These are phyloP conservation scores for Arachis stenosperma DNA, from an alignment of 306 rosid species.

Conservation along the genomic window DNA sequence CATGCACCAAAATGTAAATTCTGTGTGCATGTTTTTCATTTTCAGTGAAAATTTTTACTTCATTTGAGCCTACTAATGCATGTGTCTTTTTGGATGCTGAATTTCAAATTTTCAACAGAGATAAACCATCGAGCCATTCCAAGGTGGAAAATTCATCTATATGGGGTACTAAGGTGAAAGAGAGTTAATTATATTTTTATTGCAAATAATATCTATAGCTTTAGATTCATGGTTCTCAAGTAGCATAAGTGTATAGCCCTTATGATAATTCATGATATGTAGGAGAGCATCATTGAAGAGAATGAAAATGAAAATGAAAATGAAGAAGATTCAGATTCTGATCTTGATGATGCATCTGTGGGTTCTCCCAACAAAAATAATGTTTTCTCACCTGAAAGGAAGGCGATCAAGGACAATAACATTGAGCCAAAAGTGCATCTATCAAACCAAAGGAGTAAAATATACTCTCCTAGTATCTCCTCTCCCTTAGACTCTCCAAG, in stretches of 20 bases:
- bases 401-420: constrained; percentile 47
- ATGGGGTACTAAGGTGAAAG: constrained; percentile 65
- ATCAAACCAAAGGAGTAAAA: constrained; percentile 50
- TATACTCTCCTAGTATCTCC: constrained; percentile 55
- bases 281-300: constrained; percentile 65
- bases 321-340: constrained; percentile 63
- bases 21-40: constrained; percentile 5
- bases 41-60: background rate
- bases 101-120: constrained; percentile 54
- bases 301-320: constrained; percentile 46
- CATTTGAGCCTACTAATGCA: constrained; percentile 23
- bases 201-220: constrained; percentile 13
- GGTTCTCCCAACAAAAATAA: constrained; percentile 46
- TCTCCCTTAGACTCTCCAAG: constrained; percentile 73
- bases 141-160: constrained; percentile 49
- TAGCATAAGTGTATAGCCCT: constrained; percentile 27
- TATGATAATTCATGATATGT: constrained; percentile 38
- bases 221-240: constrained; percentile 14
- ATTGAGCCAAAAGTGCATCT: constrained; percentile 39
- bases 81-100: constrained; percentile 35
- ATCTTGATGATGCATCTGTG: constrained; percentile 51
- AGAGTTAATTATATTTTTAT: constrained; percentile 12
- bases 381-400: constrained; percentile 43
- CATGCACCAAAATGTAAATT: constrained; percentile 22
- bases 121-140: constrained; percentile 47